A percentile compares a stretch with the other conserved stretches of the same genome.
These are phyloP conservation scores for Rhodomyrtus tomentosa DNA, from an alignment of 345 rosid genomes.

Conservation along the genomic window DNA sequence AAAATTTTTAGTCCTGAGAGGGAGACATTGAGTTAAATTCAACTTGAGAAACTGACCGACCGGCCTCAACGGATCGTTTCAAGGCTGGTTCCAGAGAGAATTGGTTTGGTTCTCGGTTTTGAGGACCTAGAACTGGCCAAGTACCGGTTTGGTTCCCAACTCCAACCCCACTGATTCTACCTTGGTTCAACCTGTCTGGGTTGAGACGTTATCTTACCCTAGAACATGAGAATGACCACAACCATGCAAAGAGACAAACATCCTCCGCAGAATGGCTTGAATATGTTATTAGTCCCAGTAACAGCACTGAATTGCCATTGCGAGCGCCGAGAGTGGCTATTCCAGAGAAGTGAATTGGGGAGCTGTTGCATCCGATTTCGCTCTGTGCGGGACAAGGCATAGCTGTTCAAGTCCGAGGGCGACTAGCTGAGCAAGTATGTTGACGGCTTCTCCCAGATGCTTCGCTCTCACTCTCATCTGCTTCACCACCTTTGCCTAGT, in stretches of 20 bases:
- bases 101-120: neutral
- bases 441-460: slow-evolving; percentile 47
- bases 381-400: slow-evolving; percentile 33
- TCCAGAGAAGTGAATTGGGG: slow-evolving; percentile 38
- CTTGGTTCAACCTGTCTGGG: neutral
- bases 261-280: neutral
- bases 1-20: neutral
- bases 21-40: neutral
- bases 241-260: neutral
- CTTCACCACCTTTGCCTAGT: slow-evolving; percentile 5
- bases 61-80: neutral
- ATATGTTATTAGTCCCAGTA: neutral
- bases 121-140: neutral
- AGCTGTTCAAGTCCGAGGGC: slow-evolving; percentile 40
- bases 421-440: slow-evolving; percentile 37
- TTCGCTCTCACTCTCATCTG: slow-evolving; percentile 27
- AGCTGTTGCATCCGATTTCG: slow-evolving; percentile 26
- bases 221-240: neutral
- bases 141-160: neutral
- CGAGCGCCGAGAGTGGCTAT: neutral
- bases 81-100: neutral
- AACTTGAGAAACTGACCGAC: neutral
- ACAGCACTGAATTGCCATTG: neutral
- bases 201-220: neutral
- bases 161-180: neutral